Evolutionary conservation across 495 filamentous ascomycete species (phyloP).

Genomic region (Penicillium taxi): DNA sequence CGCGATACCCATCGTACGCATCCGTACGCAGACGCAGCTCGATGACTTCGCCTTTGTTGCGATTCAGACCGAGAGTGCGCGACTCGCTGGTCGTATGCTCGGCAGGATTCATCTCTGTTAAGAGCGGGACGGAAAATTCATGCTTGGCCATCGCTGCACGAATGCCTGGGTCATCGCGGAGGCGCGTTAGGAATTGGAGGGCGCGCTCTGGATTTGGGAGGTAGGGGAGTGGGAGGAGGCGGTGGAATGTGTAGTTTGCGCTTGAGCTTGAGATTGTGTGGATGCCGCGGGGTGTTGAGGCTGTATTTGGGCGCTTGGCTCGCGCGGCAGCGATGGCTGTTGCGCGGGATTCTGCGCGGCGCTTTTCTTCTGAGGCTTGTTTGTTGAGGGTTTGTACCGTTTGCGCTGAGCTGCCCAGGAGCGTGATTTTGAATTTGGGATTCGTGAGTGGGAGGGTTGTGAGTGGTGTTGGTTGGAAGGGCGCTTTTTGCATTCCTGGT

Average conservation of each 20-base stretch:
- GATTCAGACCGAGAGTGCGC: conserved; percentile 78
- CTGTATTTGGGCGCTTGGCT: conserved; percentile 18
- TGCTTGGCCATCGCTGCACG: conserved; percentile 71
- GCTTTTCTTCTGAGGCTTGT: conserved; percentile 30
- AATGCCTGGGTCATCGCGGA: conserved; percentile 81
- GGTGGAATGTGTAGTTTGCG: conserved; percentile 70
- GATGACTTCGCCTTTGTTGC: conserved; percentile 83
- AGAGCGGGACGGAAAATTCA: conserved; percentile 73
- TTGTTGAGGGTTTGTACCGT: conserved; percentile 35
- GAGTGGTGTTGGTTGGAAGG: conserved; percentile 42
- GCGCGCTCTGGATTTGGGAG: conserved; percentile 65
- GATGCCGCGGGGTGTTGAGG: conserved; percentile 35
- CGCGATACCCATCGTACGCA: conserved; percentile 85
- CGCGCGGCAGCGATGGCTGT: conserved; percentile 23
- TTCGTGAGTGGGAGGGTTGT: conserved; percentile 39
- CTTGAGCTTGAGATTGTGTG: conserved; percentile 38
- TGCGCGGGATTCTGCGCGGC: conserved; percentile 31
- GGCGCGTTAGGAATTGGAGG: conserved; percentile 63
- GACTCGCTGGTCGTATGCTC: conserved; percentile 73
- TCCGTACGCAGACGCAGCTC: conserved; percentile 87
- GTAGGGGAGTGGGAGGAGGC: conserved; percentile 65
- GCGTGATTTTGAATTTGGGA: conserved; percentile 37
- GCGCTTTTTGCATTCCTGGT: conserved; percentile 57
- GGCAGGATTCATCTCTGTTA: conserved; percentile 92
- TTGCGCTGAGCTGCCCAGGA: conserved; percentile 30